Evolutionary conservation across 2,329 filamentous ascomycete genomes (phyloP).

Genomic region (Epichloe amarillans): DNA sequence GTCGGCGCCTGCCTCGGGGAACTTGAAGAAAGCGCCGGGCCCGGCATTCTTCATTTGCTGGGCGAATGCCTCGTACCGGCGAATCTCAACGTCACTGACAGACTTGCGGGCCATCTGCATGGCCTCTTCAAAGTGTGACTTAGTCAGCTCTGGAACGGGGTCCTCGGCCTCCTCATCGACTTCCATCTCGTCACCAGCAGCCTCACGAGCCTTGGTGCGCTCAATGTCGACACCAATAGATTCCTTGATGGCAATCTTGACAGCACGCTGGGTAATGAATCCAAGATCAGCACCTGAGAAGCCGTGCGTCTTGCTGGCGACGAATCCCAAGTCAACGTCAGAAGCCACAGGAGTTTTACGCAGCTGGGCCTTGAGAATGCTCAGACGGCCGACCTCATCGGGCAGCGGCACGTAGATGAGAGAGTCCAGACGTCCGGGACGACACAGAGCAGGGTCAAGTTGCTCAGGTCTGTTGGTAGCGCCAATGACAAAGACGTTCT

Average conservation of each 20-base stretch:
- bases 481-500: conserved; percentile 99
- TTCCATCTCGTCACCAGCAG: conserved; percentile 66
- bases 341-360: conserved; percentile 88
- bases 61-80: conserved; percentile 94
- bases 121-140: conserved; percentile 95
- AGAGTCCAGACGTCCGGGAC: conserved; percentile 95
- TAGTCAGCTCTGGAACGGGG: conserved; percentile 89
- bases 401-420: conserved; percentile 96
- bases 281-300: conserved; percentile 99
- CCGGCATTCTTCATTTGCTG: conserved; percentile 99
- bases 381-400: conserved; percentile 75
- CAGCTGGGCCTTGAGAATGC: conserved; percentile 89
- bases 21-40: conserved; percentile 95
- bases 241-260: conserved; percentile 99
- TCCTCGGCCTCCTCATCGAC: conserved; percentile 65
- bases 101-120: conserved; percentile 92
- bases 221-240: conserved; percentile 82
- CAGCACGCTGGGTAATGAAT: conserved; percentile 95
- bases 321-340: conserved; percentile 82
- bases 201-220: conserved; percentile 78
- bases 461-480: conserved; percentile 98
- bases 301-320: conserved; percentile 92
- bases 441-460: conserved; percentile 93
- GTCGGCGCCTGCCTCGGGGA: conserved; percentile 61
- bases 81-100: conserved; percentile 92